phyloP scores from a whole-genome alignment of 1,284 basidiomycete species.

The Cryptococcus floricola region DNA sequence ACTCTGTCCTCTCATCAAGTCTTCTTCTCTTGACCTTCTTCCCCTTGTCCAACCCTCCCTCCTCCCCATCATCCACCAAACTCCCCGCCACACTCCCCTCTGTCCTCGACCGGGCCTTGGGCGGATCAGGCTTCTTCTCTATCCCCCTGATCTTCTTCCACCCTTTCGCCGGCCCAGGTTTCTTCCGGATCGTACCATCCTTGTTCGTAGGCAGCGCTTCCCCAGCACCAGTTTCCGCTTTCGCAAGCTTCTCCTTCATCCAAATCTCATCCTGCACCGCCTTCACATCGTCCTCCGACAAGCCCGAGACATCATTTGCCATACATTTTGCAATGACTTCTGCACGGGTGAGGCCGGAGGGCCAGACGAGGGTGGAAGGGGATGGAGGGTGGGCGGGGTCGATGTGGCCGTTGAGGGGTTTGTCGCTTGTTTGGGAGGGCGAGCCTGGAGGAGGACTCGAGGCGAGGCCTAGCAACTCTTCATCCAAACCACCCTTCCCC shows the following conservation, averaged over 20 bases:
- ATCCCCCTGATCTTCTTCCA: conserved; percentile 31
- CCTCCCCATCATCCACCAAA: conserved; percentile 33
- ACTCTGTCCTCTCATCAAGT: conserved; percentile 11
- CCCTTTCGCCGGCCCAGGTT: conserved; percentile 49
- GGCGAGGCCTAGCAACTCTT: conserved; percentile 41
- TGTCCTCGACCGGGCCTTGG: conserved; percentile 18
- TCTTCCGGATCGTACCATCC: conserved; percentile 46
- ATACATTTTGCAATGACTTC: conserved; percentile 37
- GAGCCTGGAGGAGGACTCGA: conserved; percentile 18
- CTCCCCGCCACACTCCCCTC: conserved; percentile 9
- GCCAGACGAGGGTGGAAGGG: conserved; percentile 31
- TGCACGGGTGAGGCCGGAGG: conserved; percentile 35
- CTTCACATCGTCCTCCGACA: conserved; percentile 44
- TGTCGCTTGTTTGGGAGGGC: conserved; percentile 5
- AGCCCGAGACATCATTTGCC: conserved; percentile 25
- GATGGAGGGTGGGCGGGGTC: conserved; percentile 12
- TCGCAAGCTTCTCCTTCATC: conserved; percentile 29
- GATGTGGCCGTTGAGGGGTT: background rate
- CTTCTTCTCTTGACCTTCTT: conserved; percentile 13
- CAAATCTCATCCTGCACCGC: conserved; percentile 47
- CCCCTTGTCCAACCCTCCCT: conserved; percentile 30
- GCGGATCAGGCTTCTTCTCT: conserved; percentile 11
- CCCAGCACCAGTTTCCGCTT: background rate
- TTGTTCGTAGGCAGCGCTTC: conserved; percentile 33
- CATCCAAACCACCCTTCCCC: conserved; percentile 28